Evolutionary conservation across 2,329 filamentous ascomycete genomes (phyloP), one percentile per base, ranked within the genome.

Genomic region (Sphaerostilbella broomeana): DNA sequence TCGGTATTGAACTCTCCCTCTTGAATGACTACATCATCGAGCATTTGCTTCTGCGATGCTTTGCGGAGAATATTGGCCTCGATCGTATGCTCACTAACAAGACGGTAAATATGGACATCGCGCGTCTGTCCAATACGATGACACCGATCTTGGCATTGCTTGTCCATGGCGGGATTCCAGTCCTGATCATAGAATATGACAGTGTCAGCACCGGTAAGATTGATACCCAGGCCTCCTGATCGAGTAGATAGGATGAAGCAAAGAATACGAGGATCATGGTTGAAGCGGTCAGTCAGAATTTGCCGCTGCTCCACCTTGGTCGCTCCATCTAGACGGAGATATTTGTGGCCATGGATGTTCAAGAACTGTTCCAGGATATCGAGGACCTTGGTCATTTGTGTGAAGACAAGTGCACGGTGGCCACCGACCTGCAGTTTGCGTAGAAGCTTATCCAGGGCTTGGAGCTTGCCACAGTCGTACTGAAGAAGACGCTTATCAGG

Each of bases 121-220:
- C 92, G 82, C 1, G 92, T 97, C 62, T 98, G 92, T 2, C 92
- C 92, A 50, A 98, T 98, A 49, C 92, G 86, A 65, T 98, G 92
- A 54, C 87, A 94, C 53, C 92, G 79, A 60, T 98, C 94, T 64
- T 98, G 94, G 55, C 92, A 98, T 62, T 98, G 92, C 62, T 95
- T 95, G 68, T 98, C 92, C 92, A 98, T 98, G 36, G 94, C 92
- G 0, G 92, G 92, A 54, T 98, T 98, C 94, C 94, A 98, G 59
- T 98, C 92, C 44, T 97, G 81, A 56, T 98, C 92, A 63, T 97
- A 98, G 62, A 98, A 98, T 50, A 98, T 95, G 53, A 98, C 92
- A 0, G 89, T 95, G 60, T 97, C 92, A 5, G 92, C 92, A 34
- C 92, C 92, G 0, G 90, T 97, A 29, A 98, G 72, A 54, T 98